These are phyloP conservation scores for Paracamarosporium sp. DNA, from an alignment of 2,329 filamentous ascomycete species.

Conservation along the genomic window DNA sequence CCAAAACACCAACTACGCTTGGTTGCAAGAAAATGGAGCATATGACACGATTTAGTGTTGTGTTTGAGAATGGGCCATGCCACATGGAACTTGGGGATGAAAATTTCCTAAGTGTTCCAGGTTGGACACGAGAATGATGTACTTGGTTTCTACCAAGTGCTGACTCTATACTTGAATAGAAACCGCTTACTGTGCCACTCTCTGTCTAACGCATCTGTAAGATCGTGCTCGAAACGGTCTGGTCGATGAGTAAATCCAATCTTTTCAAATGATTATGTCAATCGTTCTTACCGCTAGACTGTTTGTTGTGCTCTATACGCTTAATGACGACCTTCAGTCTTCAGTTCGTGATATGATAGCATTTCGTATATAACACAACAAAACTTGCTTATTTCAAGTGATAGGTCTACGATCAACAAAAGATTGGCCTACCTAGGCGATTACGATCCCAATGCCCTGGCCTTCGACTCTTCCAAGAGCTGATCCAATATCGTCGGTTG, in stretches of 20 bases:
- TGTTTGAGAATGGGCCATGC: background rate
- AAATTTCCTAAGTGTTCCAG: background rate
- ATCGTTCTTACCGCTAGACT: no score
- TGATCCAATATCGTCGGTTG: background rate
- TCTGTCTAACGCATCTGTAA: no score
- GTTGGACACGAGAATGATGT: conserved; percentile 3
- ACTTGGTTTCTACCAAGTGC: conserved; percentile 10
- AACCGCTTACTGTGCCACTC: background rate
- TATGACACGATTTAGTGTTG: background rate
- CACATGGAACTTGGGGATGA: background rate
- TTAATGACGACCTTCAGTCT: no score
- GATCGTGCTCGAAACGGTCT: no score
- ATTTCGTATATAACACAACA: no score
- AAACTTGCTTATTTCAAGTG: no score
- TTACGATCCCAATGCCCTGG: background rate
- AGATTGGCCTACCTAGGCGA: background rate
- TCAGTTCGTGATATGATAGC: no score
- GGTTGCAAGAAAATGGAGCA: background rate
- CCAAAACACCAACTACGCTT: background rate
- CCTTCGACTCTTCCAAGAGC: background rate
- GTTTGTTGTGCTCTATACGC: no score
- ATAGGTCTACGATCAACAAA: no score
- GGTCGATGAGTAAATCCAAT: no score
- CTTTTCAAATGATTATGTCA: no score
- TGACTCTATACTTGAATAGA: background rate